Percentiles rank a stretch among this genome's conserved stretches.
phyloP scores from a whole-genome alignment of 208 protist species.

The Trypanosoma vivax region DNA sequence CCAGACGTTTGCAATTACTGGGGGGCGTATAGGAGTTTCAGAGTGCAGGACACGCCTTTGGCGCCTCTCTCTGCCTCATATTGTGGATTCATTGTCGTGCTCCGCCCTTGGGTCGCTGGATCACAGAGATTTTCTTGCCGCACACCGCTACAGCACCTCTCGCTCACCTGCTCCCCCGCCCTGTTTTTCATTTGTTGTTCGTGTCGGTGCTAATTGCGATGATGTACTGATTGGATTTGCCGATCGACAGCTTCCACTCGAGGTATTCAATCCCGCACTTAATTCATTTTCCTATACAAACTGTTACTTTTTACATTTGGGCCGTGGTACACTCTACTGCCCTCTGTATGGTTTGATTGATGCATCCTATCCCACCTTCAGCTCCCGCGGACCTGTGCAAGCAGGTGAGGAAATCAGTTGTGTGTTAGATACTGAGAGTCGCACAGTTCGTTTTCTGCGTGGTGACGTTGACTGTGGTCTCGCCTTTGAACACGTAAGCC shows the following conservation, averaged over 20 bases:
- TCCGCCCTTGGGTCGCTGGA: constrained; percentile 33
- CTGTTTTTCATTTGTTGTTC: not conserved
- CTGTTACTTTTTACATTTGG: constrained; percentile 46
- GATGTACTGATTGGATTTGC: constrained; percentile 43
- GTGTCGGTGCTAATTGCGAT: not conserved
- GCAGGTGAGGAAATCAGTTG: constrained; percentile 39
- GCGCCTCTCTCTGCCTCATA: constrained; percentile 9
- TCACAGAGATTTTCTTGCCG: constrained; percentile 22
- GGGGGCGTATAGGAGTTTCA: constrained; percentile 10
- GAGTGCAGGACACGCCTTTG: constrained; percentile 11
- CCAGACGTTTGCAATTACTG: constrained; percentile 13
- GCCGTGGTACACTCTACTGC: constrained; percentile 25
- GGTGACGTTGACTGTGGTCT: constrained; percentile 45
- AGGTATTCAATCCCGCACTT: constrained; percentile 33
- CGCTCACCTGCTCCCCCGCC: not conserved
- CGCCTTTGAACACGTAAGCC: constrained; percentile 25
- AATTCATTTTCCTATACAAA: constrained; percentile 33
- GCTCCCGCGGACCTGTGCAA: constrained; percentile 3
- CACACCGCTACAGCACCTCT: not conserved
- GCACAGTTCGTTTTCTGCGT: constrained; percentile 28
- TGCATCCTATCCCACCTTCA: constrained; percentile 2
- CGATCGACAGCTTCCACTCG: constrained; percentile 41
- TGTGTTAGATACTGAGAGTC: constrained; percentile 15
- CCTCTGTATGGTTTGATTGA: constrained; percentile 23
- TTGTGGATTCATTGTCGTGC: constrained; percentile 16